Conservation (phyloP, 306 rosid species). For the Ceratonia siliqua region DNA sequence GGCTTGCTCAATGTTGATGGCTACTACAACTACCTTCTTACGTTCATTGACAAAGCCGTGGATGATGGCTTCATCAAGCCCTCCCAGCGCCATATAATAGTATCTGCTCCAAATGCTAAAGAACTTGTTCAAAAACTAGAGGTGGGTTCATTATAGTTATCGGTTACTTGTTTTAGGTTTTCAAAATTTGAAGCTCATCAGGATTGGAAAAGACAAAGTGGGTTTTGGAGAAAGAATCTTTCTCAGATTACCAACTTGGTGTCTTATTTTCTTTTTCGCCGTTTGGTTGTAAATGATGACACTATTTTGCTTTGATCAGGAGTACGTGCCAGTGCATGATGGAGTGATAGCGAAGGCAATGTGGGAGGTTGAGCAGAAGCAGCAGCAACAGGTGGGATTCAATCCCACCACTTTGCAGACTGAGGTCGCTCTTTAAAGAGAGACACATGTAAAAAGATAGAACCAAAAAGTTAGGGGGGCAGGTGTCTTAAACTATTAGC, state of each 20-base stretch:
- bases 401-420: slow-evolving; percentile 50
- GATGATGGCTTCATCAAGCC: slow-evolving; percentile 70
- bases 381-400: slow-evolving; percentile 49
- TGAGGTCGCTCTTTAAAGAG: slow-evolving; percentile 43
- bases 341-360: slow-evolving; percentile 51
- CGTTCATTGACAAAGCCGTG: slow-evolving; percentile 62
- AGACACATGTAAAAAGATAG: slow-evolving; percentile 11
- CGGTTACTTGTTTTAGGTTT: background rate
- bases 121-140: slow-evolving; percentile 66
- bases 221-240: slow-evolving; percentile 11
- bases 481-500: slow-evolving; percentile 21
- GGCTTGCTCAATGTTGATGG: slow-evolving; percentile 66
- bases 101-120: slow-evolving; percentile 56
- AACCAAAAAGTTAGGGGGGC: slow-evolving; percentile 21
- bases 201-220: slow-evolving; percentile 18
- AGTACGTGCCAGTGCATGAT: slow-evolving; percentile 62
- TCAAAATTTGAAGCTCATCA: background rate
- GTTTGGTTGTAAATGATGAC: slow-evolving; percentile 27
- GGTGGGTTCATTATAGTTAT: slow-evolving; percentile 32
- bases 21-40: slow-evolving; percentile 53
- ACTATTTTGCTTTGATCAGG: slow-evolving; percentile 36
- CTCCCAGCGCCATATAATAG: slow-evolving; percentile 56
- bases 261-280: too few relatives aligned
- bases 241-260: background rate
- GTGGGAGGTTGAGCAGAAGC: slow-evolving; percentile 54